Evolutionary conservation across 805 yeast species (phyloP).

Genomic region (Candida lessepsii): DNA sequence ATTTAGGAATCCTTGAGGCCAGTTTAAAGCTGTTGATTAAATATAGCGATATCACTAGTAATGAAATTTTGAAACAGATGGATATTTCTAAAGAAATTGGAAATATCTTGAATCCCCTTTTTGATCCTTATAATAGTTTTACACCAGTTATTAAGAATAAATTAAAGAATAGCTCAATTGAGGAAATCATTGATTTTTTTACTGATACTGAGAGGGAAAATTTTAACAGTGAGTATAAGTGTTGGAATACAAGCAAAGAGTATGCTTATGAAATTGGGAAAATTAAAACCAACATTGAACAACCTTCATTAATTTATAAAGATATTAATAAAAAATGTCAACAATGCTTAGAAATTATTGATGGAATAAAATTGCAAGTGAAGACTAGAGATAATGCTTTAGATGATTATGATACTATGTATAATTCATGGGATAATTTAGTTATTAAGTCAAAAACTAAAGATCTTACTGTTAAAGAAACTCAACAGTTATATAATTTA

Average conservation of each 20-base stretch:
- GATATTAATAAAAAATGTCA: slow-evolving; percentile 1
- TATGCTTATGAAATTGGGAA: slow-evolving; percentile 1
- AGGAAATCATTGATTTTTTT: background rate
- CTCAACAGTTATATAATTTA: slow-evolving; percentile 22
- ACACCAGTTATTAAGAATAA: slow-evolving; percentile 8
- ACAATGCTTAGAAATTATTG: slow-evolving; percentile 8
- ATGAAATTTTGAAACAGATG: background rate
- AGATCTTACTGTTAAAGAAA: slow-evolving; percentile 28
- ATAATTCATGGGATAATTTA: slow-evolving; percentile 27
- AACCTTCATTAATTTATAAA: background rate
- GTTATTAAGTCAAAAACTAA: slow-evolving; percentile 38
- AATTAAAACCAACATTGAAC: background rate
- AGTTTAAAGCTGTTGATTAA: slow-evolving; percentile 18
- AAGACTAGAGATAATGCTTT: slow-evolving; percentile 25
- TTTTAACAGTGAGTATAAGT: too few relatives aligned
- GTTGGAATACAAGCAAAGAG: slow-evolving; percentile 9
- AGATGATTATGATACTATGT: slow-evolving; percentile 37
- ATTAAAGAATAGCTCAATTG: slow-evolving; percentile 6
- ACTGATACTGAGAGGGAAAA: too few relatives aligned
- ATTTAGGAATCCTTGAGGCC: slow-evolving; percentile 16
- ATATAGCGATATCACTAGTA: slow-evolving; percentile 12
- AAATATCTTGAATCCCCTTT: slow-evolving; percentile 8
- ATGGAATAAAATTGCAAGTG: slow-evolving; percentile 8
- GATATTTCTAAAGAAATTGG: slow-evolving; percentile 5
- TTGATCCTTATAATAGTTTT: slow-evolving; percentile 23